A percentile compares a stretch with the other conserved stretches of the same genome.
These are phyloP conservation scores for Microcyclospora tardicrescens DNA, from an alignment of 2,329 filamentous ascomycete genomes.

Conservation along the genomic window DNA sequence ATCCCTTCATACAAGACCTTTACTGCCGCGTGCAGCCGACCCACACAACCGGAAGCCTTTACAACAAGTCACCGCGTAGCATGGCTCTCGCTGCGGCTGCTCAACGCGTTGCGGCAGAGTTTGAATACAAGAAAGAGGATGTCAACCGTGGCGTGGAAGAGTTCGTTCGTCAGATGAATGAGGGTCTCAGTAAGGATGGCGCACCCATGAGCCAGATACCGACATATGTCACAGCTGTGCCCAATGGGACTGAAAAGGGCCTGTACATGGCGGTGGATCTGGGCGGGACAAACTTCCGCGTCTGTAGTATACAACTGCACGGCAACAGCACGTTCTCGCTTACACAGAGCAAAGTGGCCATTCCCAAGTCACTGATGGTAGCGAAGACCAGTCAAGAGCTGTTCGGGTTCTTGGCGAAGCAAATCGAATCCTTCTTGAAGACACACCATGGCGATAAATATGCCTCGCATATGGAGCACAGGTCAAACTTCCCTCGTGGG, in stretches of 20 bases:
- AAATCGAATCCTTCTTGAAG: conserved; percentile 79
- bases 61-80: conserved; percentile 26
- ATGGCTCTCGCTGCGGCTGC: conserved; percentile 54
- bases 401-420: conserved; percentile 82
- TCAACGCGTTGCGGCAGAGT: conserved; percentile 66
- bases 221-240: conserved; percentile 88
- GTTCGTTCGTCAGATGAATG: conserved; percentile 79
- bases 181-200: conserved; percentile 66
- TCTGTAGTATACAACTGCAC: conserved; percentile 87
- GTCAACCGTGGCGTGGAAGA: conserved; percentile 71
- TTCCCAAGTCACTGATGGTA: conserved; percentile 81
- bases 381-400: conserved; percentile 76
- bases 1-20: conserved; percentile 23
- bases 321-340: conserved; percentile 92
- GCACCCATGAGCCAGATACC: conserved; percentile 89
- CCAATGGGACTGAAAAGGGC: conserved; percentile 96
- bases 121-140: conserved; percentile 68
- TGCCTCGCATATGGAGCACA: conserved; percentile 40
- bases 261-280: conserved; percentile 93
- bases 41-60: conserved; percentile 16
- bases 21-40: conserved; percentile 20
- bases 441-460: conserved; percentile 84
- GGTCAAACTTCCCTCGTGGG: conserved; percentile 23
- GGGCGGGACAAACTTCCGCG: conserved; percentile 96
- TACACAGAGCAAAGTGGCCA: conserved; percentile 82